Evolutionary conservation across 2,329 filamentous ascomycete genomes (phyloP), one percentile per base, ranked within the genome.

Genomic region (Venturia effusa): DNA sequence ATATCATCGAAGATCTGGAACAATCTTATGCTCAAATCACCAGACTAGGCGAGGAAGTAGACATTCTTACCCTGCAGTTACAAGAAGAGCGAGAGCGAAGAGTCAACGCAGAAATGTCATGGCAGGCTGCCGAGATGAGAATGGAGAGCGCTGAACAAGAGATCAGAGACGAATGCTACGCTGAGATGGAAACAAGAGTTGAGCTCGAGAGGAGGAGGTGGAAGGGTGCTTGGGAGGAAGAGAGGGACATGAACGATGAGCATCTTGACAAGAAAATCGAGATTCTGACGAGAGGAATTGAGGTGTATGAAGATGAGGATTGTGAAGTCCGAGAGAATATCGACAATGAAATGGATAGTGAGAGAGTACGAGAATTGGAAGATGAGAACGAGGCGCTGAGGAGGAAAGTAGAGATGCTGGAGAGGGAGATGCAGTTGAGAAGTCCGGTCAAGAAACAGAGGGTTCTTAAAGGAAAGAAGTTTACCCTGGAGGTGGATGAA

Each of bases 181-280:
- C 79, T 2, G 94, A 97, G 71, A 95, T 96, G 79, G 94, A 99
- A 71, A 79, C 83, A 65, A 84, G 85, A 13, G 81, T 97, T 59
- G 83, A 86, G 24, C 77, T 87, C 15, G 92, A 97, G 73, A 84
- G 90, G 73, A 82, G 84, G 11, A 81, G 90, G n/a, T 97, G 91
- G 89, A 88, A 93, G 72, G 83, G 83, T 0, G 88, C 85, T 0
- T 84, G 92, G 73, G 88, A 90, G 22, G 84, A 88, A 5, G 92
- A 97, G 74, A 71, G 78, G 64, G 92, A 95, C 69, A 84, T 86
- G 55, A 86, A 86, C 62, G 91, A 96, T 66, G 89, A 90, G 72
- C 90, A 95, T 74, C 83, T 94, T 71, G 92, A 97, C 73, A 85
- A 85, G 68, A 99, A 99, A 77, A 82, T 96, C 8, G 93, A 91